Evolutionary conservation across 345 rosid species (phyloP).

Genomic region (Sonneratia alba): DNA sequence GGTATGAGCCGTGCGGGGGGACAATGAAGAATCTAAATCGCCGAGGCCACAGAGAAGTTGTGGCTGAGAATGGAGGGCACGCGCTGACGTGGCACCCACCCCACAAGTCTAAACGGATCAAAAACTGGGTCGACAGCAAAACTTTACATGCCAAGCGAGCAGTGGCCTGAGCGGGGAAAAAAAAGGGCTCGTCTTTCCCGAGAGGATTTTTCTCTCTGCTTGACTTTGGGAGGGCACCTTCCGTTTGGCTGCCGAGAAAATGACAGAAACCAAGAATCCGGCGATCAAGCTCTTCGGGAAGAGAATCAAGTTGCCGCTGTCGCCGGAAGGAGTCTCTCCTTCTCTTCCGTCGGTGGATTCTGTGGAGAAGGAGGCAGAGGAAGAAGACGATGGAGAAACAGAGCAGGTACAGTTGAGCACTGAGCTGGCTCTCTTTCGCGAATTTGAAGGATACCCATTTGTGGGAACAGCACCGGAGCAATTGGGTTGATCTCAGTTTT

Average conservation of each 20-base stretch:
- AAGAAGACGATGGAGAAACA: slow-evolving; percentile 14
- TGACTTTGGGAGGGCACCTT: not conserved
- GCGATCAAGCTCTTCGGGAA: slow-evolving; percentile 75
- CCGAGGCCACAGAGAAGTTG: slow-evolving; percentile 32
- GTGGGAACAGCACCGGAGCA: slow-evolving; percentile 3
- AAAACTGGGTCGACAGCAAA: slow-evolving; percentile 22
- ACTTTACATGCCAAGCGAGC: slow-evolving; percentile 15
- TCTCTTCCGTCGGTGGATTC: slow-evolving; percentile 3
- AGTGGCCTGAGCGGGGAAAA: not conserved
- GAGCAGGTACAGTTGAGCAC: slow-evolving; percentile 37
- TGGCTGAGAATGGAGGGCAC: slow-evolving; percentile 61
- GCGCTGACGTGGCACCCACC: slow-evolving; percentile 65
- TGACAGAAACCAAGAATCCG: slow-evolving; percentile 44
- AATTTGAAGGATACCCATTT: slow-evolving; percentile 19
- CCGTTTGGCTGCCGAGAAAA: slow-evolving; percentile 22
- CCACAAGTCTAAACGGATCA: slow-evolving; percentile 59
- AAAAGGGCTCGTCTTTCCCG: not conserved
- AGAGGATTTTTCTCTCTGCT: too few relatives aligned
- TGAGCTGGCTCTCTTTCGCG: not conserved
- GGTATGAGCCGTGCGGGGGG: too few relatives aligned
- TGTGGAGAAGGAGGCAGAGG: slow-evolving; percentile 7
- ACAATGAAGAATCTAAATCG: too few relatives aligned
- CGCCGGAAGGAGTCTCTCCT: slow-evolving; percentile 7
- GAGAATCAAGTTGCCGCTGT: slow-evolving; percentile 36
- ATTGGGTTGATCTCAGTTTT: slow-evolving; percentile 11